These are phyloP conservation scores for Pachyrhizus erosus DNA, from an alignment of 306 rosid genomes.

Conservation along the genomic window DNA sequence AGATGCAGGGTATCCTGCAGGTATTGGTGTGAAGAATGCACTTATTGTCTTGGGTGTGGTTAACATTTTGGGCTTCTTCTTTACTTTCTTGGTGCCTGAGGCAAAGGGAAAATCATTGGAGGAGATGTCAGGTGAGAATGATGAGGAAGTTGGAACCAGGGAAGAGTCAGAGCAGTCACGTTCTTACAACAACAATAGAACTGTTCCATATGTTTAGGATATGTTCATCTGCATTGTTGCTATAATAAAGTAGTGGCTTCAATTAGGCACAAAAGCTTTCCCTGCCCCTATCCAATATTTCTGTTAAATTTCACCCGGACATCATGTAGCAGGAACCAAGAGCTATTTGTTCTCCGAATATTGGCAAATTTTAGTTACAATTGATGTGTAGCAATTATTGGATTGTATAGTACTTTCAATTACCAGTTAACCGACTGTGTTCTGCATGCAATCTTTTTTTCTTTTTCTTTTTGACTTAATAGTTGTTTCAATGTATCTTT, in stretches of 20 bases:
- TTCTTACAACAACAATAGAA: slow-evolving; percentile 41
- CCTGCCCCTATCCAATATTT: not conserved
- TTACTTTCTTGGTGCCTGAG: slow-evolving; percentile 81
- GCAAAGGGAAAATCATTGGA: slow-evolving; percentile 81
- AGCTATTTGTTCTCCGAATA: slow-evolving; percentile 9
- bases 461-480: slow-evolving; percentile 3
- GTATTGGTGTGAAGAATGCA: slow-evolving; percentile 75
- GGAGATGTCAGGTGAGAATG: slow-evolving; percentile 90
- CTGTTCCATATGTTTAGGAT: slow-evolving; percentile 56
- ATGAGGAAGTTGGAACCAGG: slow-evolving; percentile 48
- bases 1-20: slow-evolving; percentile 88
- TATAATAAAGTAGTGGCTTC: slow-evolving; percentile 25
- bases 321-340: not conserved
- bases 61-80: slow-evolving; percentile 61
- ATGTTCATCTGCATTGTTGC: not conserved
- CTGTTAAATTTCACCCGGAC: not conserved
- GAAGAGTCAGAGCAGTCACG: slow-evolving; percentile 41
- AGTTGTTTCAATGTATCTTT: not conserved
- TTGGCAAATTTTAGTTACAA: not conserved
- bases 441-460: slow-evolving; percentile 1
- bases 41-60: slow-evolving; percentile 61
- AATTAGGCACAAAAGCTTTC: slow-evolving; percentile 17
- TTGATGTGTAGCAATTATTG: not conserved
- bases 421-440: not conserved
- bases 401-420: slow-evolving; percentile 9